Evolutionary conservation across 805 yeast species (phyloP), one percentile per base, ranked within the genome.

Genomic region (Hanseniaspora lachancei): DNA sequence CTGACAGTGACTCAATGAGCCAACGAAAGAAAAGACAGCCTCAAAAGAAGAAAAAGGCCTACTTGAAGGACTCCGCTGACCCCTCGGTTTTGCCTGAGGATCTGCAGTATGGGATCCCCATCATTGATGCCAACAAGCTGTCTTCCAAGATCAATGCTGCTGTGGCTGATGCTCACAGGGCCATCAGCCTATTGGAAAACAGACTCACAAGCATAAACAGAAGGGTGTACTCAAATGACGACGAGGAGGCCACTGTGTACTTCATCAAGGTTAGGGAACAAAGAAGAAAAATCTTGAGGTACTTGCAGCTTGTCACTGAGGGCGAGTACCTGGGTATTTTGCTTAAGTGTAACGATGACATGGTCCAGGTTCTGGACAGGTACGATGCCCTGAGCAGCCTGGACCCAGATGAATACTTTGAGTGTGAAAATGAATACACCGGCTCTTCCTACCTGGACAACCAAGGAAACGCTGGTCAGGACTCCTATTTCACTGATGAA

Each of bases 241-340:
- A 85, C 60, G 69, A 72, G 21, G 74, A 74, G 50, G 80, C 84
- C 12, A 76, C 80, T n/a, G 72, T 72, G 29, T 77, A 79, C 55
- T 91, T 91, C 64, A 84, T 86, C 57, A 76, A 80, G 66, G 85
- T 95, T 62, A 77, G 91, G 58, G 71, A 77, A 8, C 77, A 85
- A 53, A 79, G 98, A 66, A 76, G 95, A 58, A 82, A 80, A 62
- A 80, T 93, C 16, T 73, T 93, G 60, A 73, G 88, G 59, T 89
- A 89, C 66, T 74, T 93, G 60, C 97, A 93, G 69, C 74, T 79
- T 52, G 87, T 89, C 42, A 84, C 86, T 44, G 81, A 81, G 57
- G 97, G 89, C 60, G 95, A 87, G 63, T 84, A 81, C 59, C 70
- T 93, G 59, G 97, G 97, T n/a, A 77, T 87, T 46, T 74, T 93